Percentiles rank a stretch among this genome's conserved stretches.
These are phyloP conservation scores for Neonectria hederae DNA, from an alignment of 2,329 filamentous ascomycete species.

Conservation along the genomic window DNA sequence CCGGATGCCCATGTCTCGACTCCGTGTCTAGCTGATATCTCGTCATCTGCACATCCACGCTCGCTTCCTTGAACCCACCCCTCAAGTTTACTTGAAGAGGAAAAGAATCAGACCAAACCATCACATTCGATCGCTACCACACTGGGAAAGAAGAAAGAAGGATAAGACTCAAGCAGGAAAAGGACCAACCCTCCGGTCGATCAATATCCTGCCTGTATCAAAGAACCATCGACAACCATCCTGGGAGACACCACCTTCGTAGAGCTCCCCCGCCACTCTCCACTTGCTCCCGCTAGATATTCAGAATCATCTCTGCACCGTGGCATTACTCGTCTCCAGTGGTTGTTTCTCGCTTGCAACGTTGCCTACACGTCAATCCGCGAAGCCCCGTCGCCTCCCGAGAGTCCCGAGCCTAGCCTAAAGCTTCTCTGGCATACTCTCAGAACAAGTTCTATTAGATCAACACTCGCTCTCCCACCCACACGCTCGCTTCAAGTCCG, in stretches of 20 bases:
- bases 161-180: constrained; percentile 27
- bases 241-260: constrained; percentile 25
- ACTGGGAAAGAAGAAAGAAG: constrained; percentile 30
- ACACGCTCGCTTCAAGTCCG: constrained; percentile 53
- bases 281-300: constrained; percentile 24
- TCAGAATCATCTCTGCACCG: constrained; percentile 30
- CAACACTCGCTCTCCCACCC: constrained; percentile 24
- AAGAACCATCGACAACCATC: not conserved
- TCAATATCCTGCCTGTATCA: constrained; percentile 12
- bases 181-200: constrained; percentile 20
- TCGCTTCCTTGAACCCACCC: constrained; percentile 44
- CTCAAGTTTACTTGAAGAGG: constrained; percentile 27
- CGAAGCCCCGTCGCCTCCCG: constrained; percentile 25
- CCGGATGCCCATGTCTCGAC: constrained; percentile 28
- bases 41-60: constrained; percentile 42
- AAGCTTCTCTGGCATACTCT: constrained; percentile 22
- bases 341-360: constrained; percentile 17
- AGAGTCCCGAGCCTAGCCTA: constrained; percentile 29
- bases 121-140: constrained; percentile 51
- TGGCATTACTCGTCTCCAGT: constrained; percentile 28
- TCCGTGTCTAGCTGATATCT: constrained; percentile 35
- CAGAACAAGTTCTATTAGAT: constrained; percentile 28
- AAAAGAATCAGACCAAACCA: constrained; percentile 36
- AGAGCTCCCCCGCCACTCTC: constrained; percentile 33
- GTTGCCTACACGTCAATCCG: constrained; percentile 19